These are phyloP conservation scores for Theileria equi DNA, from an alignment of 169 alveolate species.

Conservation along the genomic window DNA sequence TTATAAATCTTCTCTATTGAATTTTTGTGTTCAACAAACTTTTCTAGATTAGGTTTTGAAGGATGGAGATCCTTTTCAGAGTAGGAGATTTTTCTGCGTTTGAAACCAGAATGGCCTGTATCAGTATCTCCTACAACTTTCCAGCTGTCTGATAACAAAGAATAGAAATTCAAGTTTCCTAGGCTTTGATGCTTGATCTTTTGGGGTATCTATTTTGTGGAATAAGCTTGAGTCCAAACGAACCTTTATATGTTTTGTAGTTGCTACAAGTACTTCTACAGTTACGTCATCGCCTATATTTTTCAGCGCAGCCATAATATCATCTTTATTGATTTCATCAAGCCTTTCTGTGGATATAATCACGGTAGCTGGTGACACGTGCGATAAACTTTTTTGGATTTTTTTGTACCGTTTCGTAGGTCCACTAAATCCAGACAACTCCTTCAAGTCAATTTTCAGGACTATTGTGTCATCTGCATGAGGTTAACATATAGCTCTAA, in stretches of 20 bases:
- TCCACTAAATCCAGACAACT: slow-evolving; percentile 1
- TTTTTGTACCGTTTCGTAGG: slow-evolving; percentile 30
- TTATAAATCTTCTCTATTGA: not conserved
- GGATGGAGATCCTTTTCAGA: not conserved
- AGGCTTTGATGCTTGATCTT: not conserved
- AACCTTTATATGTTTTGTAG: not conserved
- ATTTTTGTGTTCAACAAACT: slow-evolving; percentile 1
- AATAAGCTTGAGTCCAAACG: not conserved
- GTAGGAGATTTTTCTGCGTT: not conserved
- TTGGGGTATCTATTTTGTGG: not conserved
- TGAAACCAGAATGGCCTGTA: not conserved
- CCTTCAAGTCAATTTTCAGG: slow-evolving; percentile 16
- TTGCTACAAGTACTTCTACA: not conserved
- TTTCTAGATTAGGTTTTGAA: not conserved
- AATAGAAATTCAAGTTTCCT: not conserved
- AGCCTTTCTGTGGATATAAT: not conserved
- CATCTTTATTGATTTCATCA: not conserved
- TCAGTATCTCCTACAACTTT: not conserved
- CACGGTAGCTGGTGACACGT: slow-evolving; percentile 15
- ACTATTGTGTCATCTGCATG: slow-evolving; percentile 20
- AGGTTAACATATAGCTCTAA: not conserved
- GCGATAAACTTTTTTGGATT: slow-evolving; percentile 8
- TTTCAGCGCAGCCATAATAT: not conserved
- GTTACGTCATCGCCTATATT: not conserved
- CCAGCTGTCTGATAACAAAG: not conserved